phyloP scores from a whole-genome alignment of 805 yeast species.

The Blastobotrys americana region DNA sequence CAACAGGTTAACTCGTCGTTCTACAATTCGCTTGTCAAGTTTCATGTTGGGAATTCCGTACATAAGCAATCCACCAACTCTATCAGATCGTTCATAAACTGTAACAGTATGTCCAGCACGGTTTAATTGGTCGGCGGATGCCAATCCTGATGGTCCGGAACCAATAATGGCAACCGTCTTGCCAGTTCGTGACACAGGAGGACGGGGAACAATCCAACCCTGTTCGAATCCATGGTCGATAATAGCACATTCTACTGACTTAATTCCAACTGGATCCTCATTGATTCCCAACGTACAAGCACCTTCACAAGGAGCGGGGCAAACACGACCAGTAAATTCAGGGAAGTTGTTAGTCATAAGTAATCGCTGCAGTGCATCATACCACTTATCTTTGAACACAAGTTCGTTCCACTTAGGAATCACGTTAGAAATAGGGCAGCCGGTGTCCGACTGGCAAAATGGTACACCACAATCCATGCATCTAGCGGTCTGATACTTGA shows the following conservation, averaged over 20 bases:
- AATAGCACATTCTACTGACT: slow-evolving; percentile 91
- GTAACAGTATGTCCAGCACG: slow-evolving; percentile 91
- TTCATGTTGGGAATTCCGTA: slow-evolving; percentile 99
- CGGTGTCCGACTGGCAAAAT: slow-evolving; percentile 95
- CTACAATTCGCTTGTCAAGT: slow-evolving; percentile 84
- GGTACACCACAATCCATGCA: slow-evolving; percentile 99
- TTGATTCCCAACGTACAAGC: slow-evolving; percentile 91
- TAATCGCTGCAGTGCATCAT: slow-evolving; percentile 82
- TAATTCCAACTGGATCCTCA: slow-evolving; percentile 93
- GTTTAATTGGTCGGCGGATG: slow-evolving; percentile 95
- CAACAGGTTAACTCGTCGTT: slow-evolving; percentile 86
- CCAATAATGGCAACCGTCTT: slow-evolving; percentile 82
- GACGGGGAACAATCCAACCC: slow-evolving; percentile 89
- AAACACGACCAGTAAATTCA: slow-evolving; percentile 94
- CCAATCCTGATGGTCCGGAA: slow-evolving; percentile 95
- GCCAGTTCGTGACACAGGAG: slow-evolving; percentile 78
- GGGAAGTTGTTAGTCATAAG: slow-evolving; percentile 98
- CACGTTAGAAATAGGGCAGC: slow-evolving; percentile 94
- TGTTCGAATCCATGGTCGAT: slow-evolving; percentile 93
- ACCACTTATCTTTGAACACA: slow-evolving; percentile 92
- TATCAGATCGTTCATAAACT: slow-evolving; percentile 88
- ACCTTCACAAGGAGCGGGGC: slow-evolving; percentile 99
- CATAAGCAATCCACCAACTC: slow-evolving; percentile 96
- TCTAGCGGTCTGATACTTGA: slow-evolving; percentile 87
- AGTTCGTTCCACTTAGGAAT: slow-evolving; percentile 98